Percentiles rank a stretch among this genome's conserved stretches.
These are phyloP conservation scores for Nannochloropsis salina DNA, from an alignment of 108 stramenopile species.

Conservation along the genomic window DNA sequence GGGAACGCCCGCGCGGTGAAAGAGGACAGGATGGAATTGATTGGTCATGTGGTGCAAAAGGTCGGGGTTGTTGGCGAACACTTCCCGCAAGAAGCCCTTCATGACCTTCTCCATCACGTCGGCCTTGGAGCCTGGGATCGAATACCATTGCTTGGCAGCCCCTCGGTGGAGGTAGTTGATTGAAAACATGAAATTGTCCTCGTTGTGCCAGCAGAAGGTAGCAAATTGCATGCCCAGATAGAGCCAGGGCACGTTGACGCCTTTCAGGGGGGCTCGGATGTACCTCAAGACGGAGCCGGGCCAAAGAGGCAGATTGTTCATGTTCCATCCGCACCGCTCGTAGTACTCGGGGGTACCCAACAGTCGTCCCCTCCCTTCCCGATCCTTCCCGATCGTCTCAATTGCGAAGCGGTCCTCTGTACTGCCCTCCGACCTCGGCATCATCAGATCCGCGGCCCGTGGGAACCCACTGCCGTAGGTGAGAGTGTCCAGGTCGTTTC, in stretches of 20 bases:
- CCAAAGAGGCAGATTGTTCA: conserved; percentile 89
- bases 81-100: conserved; percentile 67
- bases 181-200: conserved; percentile 95
- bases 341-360: conserved; percentile 25
- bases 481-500: conserved; percentile 83
- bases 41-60: conserved; percentile 73
- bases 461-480: conserved; percentile 86
- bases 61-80: conserved; percentile 54
- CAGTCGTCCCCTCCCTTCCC: conserved; percentile 51
- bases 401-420: conserved; percentile 61
- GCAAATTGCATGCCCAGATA: conserved; percentile 87
- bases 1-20: conserved; percentile 76
- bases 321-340: conserved; percentile 77
- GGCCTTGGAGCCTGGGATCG: conserved; percentile 59
- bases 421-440: conserved; percentile 47
- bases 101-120: conserved; percentile 59
- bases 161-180: conserved; percentile 97
- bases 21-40: conserved; percentile 76
- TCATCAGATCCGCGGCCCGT: conserved; percentile 41
- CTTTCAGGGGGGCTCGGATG: conserved; percentile 81
- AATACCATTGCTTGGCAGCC: conserved; percentile 91
- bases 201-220: conserved; percentile 90
- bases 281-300: conserved; percentile 79
- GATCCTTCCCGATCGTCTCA: conserved; percentile 73
- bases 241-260: conserved; percentile 88